Evolutionary conservation across 371 early-diverging fungal genomes (phyloP).

Genomic region (Rhizopus sp.): DNA sequence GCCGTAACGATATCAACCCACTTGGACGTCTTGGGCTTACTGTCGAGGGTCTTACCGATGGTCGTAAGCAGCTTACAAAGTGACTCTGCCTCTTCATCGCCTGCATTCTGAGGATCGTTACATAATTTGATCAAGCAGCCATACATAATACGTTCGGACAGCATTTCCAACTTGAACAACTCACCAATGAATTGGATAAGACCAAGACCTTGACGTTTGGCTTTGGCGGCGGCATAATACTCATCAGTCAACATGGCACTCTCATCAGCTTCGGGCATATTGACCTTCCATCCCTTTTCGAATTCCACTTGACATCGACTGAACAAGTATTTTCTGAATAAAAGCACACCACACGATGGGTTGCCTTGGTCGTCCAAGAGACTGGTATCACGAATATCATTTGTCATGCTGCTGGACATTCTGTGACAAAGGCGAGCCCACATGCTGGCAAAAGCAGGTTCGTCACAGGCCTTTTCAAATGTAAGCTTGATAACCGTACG

Average conservation of each 20-base stretch:
- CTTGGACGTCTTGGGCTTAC: constrained; percentile 25
- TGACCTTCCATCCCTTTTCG: constrained; percentile 80
- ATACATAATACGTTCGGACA: constrained; percentile 93
- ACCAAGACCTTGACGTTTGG: constrained; percentile 93
- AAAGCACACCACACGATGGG: constrained; percentile 61
- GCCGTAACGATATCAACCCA: constrained; percentile 79
- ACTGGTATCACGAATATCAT: constrained; percentile 57
- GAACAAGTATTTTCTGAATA: constrained; percentile 89
- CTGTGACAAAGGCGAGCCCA: constrained; percentile 86
- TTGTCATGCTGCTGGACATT: constrained; percentile 62
- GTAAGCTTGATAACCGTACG: constrained; percentile 79
- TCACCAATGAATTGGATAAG: constrained; percentile 94
- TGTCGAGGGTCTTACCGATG: constrained; percentile 74
- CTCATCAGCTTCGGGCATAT: constrained; percentile 54
- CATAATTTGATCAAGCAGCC: constrained; percentile 79
- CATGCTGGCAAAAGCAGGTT: constrained; percentile 85
- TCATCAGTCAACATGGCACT: constrained; percentile 69
- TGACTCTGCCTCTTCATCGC: constrained; percentile 94
- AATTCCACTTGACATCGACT: constrained; percentile 92
- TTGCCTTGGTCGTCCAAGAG: constrained; percentile 53
- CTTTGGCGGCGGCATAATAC: constrained; percentile 84
- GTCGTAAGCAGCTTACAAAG: constrained; percentile 89
- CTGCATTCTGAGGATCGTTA: constrained; percentile 70
- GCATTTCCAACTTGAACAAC: constrained; percentile 85
- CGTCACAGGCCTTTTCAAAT: constrained; percentile 95